Evolutionary conservation across 1,284 basidiomycete species (phyloP).

Genomic region (Omphalotus olearius): DNA sequence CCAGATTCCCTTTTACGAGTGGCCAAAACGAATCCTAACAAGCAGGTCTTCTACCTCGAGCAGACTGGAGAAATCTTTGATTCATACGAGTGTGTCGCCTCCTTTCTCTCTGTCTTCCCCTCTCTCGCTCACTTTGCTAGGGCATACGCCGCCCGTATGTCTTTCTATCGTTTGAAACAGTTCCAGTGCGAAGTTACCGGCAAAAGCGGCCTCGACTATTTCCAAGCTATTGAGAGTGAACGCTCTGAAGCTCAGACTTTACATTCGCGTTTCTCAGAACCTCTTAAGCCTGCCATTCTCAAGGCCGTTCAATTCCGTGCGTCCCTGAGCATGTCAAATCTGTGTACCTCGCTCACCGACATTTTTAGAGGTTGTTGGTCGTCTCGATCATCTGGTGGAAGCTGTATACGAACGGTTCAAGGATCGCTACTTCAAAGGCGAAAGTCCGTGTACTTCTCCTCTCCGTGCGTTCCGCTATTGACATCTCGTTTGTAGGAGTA

Average conservation of each 20-base stretch:
- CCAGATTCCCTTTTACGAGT: constrained; percentile 63
- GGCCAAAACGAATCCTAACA: constrained; percentile 57
- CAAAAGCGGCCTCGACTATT: constrained; percentile 91
- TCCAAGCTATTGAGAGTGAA: constrained; percentile 91
- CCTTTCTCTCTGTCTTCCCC: constrained; percentile 19
- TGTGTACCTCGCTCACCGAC: constrained; percentile 14
- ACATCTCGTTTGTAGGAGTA: constrained; percentile 49
- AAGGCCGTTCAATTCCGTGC: constrained; percentile 93
- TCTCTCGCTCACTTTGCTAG: constrained; percentile 38
- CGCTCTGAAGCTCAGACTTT: constrained; percentile 83
- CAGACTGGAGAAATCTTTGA: constrained; percentile 96
- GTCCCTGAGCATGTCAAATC: constrained; percentile 33
- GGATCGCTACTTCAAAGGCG: constrained; percentile 88
- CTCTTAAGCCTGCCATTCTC: constrained; percentile 88
- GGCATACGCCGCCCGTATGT: constrained; percentile 86
- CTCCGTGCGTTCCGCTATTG: constrained; percentile 9
- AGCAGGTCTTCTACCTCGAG: constrained; percentile 83
- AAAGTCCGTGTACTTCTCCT: constrained; percentile 58
- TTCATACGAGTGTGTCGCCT: constrained; percentile 78
- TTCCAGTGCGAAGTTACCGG: constrained; percentile 96
- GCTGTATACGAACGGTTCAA: constrained; percentile 93
- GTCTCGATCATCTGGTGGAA: constrained; percentile 92
- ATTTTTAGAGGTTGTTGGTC: constrained; percentile 84
- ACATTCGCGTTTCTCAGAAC: constrained; percentile 88
- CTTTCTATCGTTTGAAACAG: constrained; percentile 90